phyloP scores from a whole-genome alignment of 2,329 filamentous ascomycete species.

The Gnomoniopsis smithogilvyi region DNA sequence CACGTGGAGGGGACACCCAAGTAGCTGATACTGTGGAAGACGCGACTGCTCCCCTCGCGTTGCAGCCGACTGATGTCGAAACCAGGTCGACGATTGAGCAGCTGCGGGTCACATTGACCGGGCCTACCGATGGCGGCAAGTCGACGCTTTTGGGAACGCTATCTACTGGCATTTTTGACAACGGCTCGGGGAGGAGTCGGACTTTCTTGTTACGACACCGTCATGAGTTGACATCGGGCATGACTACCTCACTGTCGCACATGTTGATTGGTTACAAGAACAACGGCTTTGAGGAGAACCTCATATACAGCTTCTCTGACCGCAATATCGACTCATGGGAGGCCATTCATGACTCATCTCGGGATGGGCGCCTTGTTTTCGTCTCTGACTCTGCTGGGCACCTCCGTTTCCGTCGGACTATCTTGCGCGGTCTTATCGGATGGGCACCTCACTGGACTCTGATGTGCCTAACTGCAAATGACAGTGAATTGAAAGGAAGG shows the following conservation, averaged over 20 bases:
- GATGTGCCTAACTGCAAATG: conserved; percentile 81
- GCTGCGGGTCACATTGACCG: conserved; percentile 81
- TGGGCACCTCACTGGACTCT: conserved; percentile 96
- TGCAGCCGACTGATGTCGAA: conserved; percentile 8
- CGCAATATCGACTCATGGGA: conserved; percentile 90
- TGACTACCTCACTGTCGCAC: conserved; percentile 92
- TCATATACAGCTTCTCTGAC: conserved; percentile 78
- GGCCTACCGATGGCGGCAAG: conserved; percentile 88
- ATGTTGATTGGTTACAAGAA: conserved; percentile 81
- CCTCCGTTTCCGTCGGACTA: conserved; percentile 83
- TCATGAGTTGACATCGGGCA: conserved; percentile 86
- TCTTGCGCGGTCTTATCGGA: conserved; percentile 83
- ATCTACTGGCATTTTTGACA: conserved; percentile 84
- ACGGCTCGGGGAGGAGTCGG: conserved; percentile 86
- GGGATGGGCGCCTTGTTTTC: conserved; percentile 75
- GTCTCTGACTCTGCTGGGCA: conserved; percentile 91
- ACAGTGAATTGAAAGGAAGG: conserved; percentile 44
- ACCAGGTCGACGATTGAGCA: conserved; percentile 60
- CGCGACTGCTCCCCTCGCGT: conserved; percentile 20
- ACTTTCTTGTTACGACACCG: conserved; percentile 86
- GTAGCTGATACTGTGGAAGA: conserved; percentile 13
- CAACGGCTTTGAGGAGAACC: conserved; percentile 26
- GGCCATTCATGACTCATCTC: conserved; percentile 81
- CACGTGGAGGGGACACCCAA: conserved; percentile 11
- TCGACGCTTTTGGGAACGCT: conserved; percentile 86